Base-by-base conservation (phyloP, 1,284 basidiomycete genomes). In the Porodaedalea pini region DNA sequence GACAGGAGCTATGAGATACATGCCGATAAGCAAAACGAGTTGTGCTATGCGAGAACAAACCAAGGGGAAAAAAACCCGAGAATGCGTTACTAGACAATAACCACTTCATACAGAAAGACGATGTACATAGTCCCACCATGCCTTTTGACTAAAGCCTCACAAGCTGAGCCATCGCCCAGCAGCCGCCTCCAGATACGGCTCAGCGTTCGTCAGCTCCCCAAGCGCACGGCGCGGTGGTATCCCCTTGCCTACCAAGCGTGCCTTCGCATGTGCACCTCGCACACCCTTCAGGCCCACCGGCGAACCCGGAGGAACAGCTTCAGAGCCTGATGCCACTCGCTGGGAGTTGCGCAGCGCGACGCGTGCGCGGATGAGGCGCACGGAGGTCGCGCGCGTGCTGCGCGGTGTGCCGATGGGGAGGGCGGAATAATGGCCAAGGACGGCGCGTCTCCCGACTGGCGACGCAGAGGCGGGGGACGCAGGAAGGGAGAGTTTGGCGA, bases 331-430 rank as follows among this genome's bases (percentile, higher is more conserved):
- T 39, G 27, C 27, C 19, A 40, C 27, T 23, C 23, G 25, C 31
- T 50, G 17, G 3, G 56, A 51, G 32, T 36, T 44, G 11, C 51
- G 43, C 44, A 43, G n/a, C 2, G 52, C 51, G 2, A 47, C 57
- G 21, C 57, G 51, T 5, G 50, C 51, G 13, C 51, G 51, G 25
- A 58, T 54, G 44, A 58, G 57, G 13, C 51, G 40, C 21, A 58
- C 44, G 21, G 51, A 54, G 2, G 52, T 34, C 21, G 57, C 57
- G 43, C 57, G 57, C 15, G 57, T 58, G 34, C 37, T 53, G 25
- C 54, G 45, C 21, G 57, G 45, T n/a, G 51, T 58, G 19, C 27
- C 34, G 34, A 21, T 13, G 32, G 39, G 6, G 37, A 29, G 3
- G 51, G 37, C 21, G 39, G 36, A 6, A 27, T 47, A n/a, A 27